Base-by-base conservation (phyloP, 192 early-diverging fungal genomes). In the Pilaira anomala region DNA sequence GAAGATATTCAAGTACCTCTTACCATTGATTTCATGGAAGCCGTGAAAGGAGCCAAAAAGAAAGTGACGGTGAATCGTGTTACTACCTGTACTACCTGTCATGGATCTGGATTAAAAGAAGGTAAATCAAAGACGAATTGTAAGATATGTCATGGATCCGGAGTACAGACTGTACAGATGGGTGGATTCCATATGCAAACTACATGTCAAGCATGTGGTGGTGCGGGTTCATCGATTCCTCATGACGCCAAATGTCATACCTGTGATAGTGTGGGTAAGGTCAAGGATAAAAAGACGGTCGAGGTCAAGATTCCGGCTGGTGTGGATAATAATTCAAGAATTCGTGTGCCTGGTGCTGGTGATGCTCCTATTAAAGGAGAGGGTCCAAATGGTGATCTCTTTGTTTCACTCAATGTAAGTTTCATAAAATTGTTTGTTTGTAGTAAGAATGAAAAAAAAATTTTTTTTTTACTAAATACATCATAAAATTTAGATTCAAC, bases 171-270 rank as follows among this genome's bases (percentile, higher is more conserved):
- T 42, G 90, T 94, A 63, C 60, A 72, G 7, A 82, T 93, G 65
- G 91, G 93, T 19, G 95, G 95, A 24, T 96, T 96, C 83, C 89
- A 93, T 48, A 93, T 97, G 86, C 83, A 85, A 51, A 84, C 88
- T 53, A 79, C 87, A 9, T 99, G 97, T 73, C 66, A 75, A 16
- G 79, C 84, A 3, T 99, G 97, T 76, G 84, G 85, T 14, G 97
- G 95, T 54, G 81, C 82, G 46, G 97, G 97, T n/a, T 75, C 79
- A 11, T 67, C 78, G 39, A 79, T 98, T 49, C 81, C 80, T 2
- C 62, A 74, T 50, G 86, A 80, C 22, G 81, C 89, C 51, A 69
- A 79, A 63, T 99, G 97, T 75, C 46, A 63, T 13, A 78, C 83
- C 13, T 99, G 97, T 68, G 85, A 80, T 45, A 92, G 97, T 30